Conservation (phyloP, 139 green algal species). For the Coelastrella sp. region DNA sequence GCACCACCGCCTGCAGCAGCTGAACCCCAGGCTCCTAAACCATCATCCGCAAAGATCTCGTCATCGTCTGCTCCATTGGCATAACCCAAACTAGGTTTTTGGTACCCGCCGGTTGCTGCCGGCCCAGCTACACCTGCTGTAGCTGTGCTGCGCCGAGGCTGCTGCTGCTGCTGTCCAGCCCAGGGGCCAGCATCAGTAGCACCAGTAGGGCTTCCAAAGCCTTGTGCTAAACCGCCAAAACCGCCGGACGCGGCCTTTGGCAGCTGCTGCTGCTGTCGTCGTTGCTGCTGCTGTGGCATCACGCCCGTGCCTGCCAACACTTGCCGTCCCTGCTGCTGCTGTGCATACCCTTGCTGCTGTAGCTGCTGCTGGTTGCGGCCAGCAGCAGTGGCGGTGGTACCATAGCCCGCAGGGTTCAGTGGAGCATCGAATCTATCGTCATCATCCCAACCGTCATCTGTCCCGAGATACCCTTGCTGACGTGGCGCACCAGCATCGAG, state of each 20-base stretch:
- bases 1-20: conserved; percentile 4
- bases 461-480: conserved; percentile 14
- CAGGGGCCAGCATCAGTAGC: not conserved
- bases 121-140: not conserved
- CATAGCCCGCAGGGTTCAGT: not conserved
- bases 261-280: conserved; percentile 15
- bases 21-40: not conserved
- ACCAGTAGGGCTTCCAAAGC: not conserved
- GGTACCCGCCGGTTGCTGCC: not conserved
- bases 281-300: conserved; percentile 4
- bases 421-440: conserved; percentile 36
- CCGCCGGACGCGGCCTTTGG: not conserved
- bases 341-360: not conserved
- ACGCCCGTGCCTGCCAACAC: not conserved
- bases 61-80: not conserved
- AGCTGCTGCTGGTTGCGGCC: not conserved
- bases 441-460: conserved; percentile 29
- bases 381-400: not conserved
- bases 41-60: not conserved
- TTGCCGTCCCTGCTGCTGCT: conserved; percentile 9
- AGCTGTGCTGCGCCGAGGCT: not conserved
- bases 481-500: not conserved
- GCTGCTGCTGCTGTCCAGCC: not conserved
- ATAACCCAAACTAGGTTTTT: not conserved
- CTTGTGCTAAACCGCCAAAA: conserved; percentile 8